Evolutionary conservation across 2,329 filamentous ascomycete genomes (phyloP).

Genomic region (Hypomyces rosellus): DNA sequence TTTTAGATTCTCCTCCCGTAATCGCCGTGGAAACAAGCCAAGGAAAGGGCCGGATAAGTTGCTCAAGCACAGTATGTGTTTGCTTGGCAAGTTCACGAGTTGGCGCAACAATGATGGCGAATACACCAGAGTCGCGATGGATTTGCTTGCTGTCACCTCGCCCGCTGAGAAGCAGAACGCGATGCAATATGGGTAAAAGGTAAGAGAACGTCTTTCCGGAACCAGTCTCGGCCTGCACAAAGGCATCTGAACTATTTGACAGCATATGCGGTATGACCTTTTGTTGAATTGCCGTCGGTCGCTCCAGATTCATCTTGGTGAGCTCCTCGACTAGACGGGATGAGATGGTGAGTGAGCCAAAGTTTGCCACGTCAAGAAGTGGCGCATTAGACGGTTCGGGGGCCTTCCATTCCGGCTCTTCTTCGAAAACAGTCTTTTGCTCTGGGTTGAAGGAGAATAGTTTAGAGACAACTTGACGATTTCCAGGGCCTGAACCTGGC

Average conservation of each 20-base stretch:
- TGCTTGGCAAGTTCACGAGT: conserved; percentile 93
- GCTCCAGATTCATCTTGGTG: conserved; percentile 79
- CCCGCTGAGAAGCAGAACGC: conserved; percentile 71
- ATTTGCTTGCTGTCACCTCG: conserved; percentile 50
- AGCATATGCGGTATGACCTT: conserved; percentile 77
- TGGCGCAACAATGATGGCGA: conserved; percentile 88
- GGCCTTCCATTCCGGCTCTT: conserved; percentile 44
- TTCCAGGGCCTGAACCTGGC: conserved; percentile 18
- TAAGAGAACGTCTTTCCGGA: conserved; percentile 98
- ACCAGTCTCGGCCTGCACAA: conserved; percentile 93
- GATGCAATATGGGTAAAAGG: conserved; percentile 82
- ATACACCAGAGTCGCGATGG: conserved; percentile 79
- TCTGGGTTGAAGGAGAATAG: conserved; percentile 86
- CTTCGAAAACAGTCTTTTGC: conserved; percentile 56
- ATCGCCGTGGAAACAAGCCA: conserved; percentile 92
- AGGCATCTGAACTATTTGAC: conserved; percentile 78
- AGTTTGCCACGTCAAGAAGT: conserved; percentile 76
- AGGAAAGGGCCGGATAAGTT: conserved; percentile 77
- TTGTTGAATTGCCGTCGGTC: conserved; percentile 91
- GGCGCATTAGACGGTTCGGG: conserved; percentile 85
- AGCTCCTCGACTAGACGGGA: conserved; percentile 75
- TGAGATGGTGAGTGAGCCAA: conserved; percentile 79
- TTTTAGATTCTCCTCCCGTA: conserved; percentile 62
- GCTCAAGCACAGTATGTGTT: conserved; percentile 80
- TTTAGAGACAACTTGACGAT: conserved; percentile 70